Evolutionary conservation across 2,329 filamentous ascomycete species (phyloP), one percentile per base, ranked within the genome.

Genomic region (Nemania bipapillata): DNA sequence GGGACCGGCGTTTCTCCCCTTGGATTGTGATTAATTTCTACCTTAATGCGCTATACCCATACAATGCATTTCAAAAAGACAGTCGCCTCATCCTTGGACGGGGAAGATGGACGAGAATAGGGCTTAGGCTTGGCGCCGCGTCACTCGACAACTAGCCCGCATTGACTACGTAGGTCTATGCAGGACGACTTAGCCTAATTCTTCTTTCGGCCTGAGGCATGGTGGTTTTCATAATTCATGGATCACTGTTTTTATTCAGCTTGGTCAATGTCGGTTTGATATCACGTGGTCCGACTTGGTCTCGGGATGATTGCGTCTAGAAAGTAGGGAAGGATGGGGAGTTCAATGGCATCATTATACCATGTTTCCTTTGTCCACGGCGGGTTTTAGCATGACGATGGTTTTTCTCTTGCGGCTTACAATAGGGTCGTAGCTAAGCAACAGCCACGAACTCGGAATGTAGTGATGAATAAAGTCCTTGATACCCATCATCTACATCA

Each of bases 391-490:
- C 55, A 68, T 63, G 28, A 42, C 42, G 28, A 59, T 63, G 40
- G 49, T 65, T 63, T 56, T 49, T 53, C 9, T 32, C 9, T 32
- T 32, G 57, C 47, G 60, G 57, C 32, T 54, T 64, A 37, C 26
- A 35, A 4, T 54, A 11, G 24, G 55, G 30, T 40, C 22, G 45
- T 57, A 52, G 50, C 55, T 22, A 26, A 30, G 52, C 20, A 26
- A 37, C 32, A 26, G 37, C 26, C 40, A 37, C 22, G 32, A 40
- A 58, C 53, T 53, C 50, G 42, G 26, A 55, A 56, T 52, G 37
- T 68, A 66, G 65, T 66, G 68, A 70, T 63, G 65, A 69, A 70
- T 68, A 63, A 66, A 66, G n/a, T n/a, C 22, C 11, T 54, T 42
- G 63, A 71, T 71, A 69, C 63, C 59, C 59, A 66, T 49, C 8